These are phyloP conservation scores for Purpureocillium takamizusanense DNA, from an alignment of 2,329 filamentous ascomycete genomes.

Conservation along the genomic window DNA sequence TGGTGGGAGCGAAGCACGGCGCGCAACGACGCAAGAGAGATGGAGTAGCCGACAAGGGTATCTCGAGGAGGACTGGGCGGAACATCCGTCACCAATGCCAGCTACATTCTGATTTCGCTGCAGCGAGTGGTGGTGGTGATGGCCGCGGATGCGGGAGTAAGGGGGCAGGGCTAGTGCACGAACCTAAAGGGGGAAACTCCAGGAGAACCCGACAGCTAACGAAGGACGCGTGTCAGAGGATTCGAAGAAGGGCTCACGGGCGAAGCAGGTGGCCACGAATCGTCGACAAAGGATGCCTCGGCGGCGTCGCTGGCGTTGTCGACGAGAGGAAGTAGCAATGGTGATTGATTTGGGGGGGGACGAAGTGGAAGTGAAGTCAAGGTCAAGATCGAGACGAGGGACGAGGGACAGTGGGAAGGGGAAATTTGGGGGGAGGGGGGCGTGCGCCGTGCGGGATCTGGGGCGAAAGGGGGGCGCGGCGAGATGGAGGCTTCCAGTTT, in stretches of 20 bases:
- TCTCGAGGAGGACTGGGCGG: too few relatives aligned
- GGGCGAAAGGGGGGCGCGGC: slow-evolving; percentile 2
- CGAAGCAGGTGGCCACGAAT: slow-evolving; percentile 13
- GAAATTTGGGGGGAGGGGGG: slow-evolving; percentile 11
- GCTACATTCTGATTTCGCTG: too few relatives aligned
- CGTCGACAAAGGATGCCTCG: slow-evolving; percentile 7
- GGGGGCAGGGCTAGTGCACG: slow-evolving; percentile 2
- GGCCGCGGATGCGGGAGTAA: background rate
- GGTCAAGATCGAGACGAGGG: slow-evolving; percentile 6
- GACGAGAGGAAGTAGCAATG: slow-evolving; percentile 28
- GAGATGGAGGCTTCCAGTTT: too few relatives aligned
- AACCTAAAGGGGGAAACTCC: slow-evolving; percentile 10
- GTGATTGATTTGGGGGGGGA: slow-evolving; percentile 15
- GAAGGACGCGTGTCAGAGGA: slow-evolving; percentile 24
- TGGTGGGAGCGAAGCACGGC: background rate
- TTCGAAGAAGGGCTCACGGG: slow-evolving; percentile 17
- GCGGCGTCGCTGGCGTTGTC: slow-evolving; percentile 4
- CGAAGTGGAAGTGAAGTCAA: slow-evolving; percentile 12
- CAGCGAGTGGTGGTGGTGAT: too few relatives aligned
- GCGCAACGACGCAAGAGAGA: background rate
- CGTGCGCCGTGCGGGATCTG: background rate
- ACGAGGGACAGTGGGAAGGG: slow-evolving; percentile 8
- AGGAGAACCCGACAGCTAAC: slow-evolving; percentile 7
- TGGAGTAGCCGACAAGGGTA: background rate
- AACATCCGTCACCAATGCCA: too few relatives aligned